A percentile compares a stretch with the other conserved stretches of the same genome.
Conservation (phyloP, 495 filamentous ascomycete species). For the Podospora anserina region DNA sequence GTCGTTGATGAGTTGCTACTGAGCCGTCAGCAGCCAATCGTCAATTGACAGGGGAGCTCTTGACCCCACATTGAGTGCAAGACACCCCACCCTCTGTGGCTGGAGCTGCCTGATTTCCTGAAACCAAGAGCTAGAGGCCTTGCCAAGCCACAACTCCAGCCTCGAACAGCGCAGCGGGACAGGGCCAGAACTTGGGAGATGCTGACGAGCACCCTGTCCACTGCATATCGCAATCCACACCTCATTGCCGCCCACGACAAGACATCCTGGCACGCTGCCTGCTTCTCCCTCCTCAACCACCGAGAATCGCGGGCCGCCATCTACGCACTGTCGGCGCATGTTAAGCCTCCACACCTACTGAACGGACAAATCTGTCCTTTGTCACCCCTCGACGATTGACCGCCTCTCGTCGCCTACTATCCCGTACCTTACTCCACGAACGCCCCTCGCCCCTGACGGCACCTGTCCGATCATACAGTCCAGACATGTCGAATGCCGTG, state of each 20-base stretch:
- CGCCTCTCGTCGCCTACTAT: constrained; percentile 12
- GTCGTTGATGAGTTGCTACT: not conserved
- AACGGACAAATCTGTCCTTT: constrained; percentile 8
- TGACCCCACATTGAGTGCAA: not conserved
- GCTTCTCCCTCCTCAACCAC: constrained; percentile 2
- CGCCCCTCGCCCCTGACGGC: not conserved
- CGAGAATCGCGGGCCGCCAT: not conserved
- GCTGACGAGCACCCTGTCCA: constrained; percentile 4
- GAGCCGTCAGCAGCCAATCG: not conserved
- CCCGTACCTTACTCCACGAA: constrained; percentile 11
- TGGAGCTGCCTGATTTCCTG: constrained; percentile 16
- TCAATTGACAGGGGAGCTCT: not conserved
- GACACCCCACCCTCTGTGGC: constrained; percentile 21
- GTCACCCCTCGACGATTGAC: constrained; percentile 17
- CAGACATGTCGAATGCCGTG: constrained; percentile 70
- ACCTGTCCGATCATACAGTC: not conserved
- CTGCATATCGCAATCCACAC: constrained; percentile 14
- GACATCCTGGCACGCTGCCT: constrained; percentile 7
- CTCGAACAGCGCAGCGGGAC: not conserved
- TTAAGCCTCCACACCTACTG: not conserved
- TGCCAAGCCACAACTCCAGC: constrained; percentile 21
- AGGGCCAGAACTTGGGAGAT: constrained; percentile 12
- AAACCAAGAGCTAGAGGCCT: not conserved
- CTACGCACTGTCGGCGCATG: not conserved
- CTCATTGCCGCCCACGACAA: not conserved